Evolutionary conservation across 2,329 filamentous ascomycete genomes (phyloP), one percentile per base, ranked within the genome.

Genomic region (Aspergillus terreus): DNA sequence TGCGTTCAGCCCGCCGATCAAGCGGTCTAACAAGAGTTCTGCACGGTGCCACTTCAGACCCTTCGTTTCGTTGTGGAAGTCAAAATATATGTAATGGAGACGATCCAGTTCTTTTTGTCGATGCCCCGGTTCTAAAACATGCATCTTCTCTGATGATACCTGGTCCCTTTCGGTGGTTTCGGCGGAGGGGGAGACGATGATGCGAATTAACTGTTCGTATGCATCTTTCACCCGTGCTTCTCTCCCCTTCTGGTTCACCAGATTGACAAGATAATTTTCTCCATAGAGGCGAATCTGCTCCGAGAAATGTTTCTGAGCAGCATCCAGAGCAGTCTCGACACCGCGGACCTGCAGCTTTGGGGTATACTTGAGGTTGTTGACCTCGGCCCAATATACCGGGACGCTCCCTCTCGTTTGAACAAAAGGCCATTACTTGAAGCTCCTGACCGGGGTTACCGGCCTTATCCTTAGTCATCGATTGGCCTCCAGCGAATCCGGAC

Each of bases 21-120:
- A 78, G 66, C 87, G 86, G 60, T 96, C 88, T 53, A 99, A 79
- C 19, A 99, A 81, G 40, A 95, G 79, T 70, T 92, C 86, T 0
- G 92, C 92, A 45, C 92, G 89, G 70, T 99, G 87, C 88, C 94
- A 96, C 65, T 88, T 85, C 63, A 96, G 80, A 35, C 92, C 92
- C 74, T 96, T 96, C 46, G 95, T 99, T 74, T 99, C 94, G 66
- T 87, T 91, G 76, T 99, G 95, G 71, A 95, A 99, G 75, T 99
- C 94, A 68, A 99, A 99, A 76, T 97, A 99, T 63, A 97, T 76
- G 71, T 99, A 99, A 74, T 99, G 92, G 42, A 99, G 76, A 42
- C 86, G 86, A 69, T 96, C 92, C 69, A 88, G 88, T 57, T 85
- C 78, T 56, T 87, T 82, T 52, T 77, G 76, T 44, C 76, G 76